phyloP scores from a whole-genome alignment of 1,139 yeast species.

The Magnusiomyces sp. region DNA sequence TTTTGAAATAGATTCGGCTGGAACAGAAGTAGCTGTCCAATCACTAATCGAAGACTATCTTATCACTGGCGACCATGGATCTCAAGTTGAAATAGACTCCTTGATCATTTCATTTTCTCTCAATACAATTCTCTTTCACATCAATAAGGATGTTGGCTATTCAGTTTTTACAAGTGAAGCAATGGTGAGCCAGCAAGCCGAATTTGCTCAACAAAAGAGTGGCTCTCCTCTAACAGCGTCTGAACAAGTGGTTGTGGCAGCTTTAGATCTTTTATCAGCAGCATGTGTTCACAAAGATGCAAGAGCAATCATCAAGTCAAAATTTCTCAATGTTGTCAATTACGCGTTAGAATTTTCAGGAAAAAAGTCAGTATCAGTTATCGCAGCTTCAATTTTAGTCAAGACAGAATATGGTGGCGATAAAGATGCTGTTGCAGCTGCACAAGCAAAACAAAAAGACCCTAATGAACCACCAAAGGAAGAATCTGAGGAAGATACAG shows the following conservation, averaged over 20 bases:
- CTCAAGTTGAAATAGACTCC: slow-evolving; percentile 17
- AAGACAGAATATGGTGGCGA: slow-evolving; percentile 22
- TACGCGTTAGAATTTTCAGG: slow-evolving; percentile 20
- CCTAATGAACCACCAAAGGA: slow-evolving; percentile 3
- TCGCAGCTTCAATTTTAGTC: slow-evolving; percentile 32
- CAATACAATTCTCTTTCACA: slow-evolving; percentile 63
- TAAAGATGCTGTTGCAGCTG: slow-evolving; percentile 2
- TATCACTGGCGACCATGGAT: slow-evolving; percentile 1
- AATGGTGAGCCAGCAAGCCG: slow-evolving; percentile 14
- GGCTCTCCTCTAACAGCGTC: slow-evolving; percentile 12
- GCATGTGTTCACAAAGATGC: slow-evolving; percentile 30
- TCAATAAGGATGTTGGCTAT: slow-evolving; percentile 25
- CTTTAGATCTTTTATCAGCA: slow-evolving; percentile 30
- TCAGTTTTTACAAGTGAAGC: slow-evolving; percentile 12
- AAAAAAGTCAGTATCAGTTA: slow-evolving; percentile 21
- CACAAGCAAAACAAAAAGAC: background rate
- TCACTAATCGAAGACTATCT: slow-evolving; percentile 17
- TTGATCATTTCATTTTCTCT: slow-evolving; percentile 48
- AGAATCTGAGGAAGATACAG: slow-evolving; percentile 19
- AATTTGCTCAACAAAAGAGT: slow-evolving; percentile 7
- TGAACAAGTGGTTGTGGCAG: slow-evolving; percentile 22
- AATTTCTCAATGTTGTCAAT: slow-evolving; percentile 24
- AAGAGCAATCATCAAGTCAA: slow-evolving; percentile 25
- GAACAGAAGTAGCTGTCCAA: slow-evolving; percentile 12
- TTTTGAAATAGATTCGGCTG: slow-evolving; percentile 16